phyloP scores from a whole-genome alignment of 108 stramenopile species.

The Thalassiosira profunda region DNA sequence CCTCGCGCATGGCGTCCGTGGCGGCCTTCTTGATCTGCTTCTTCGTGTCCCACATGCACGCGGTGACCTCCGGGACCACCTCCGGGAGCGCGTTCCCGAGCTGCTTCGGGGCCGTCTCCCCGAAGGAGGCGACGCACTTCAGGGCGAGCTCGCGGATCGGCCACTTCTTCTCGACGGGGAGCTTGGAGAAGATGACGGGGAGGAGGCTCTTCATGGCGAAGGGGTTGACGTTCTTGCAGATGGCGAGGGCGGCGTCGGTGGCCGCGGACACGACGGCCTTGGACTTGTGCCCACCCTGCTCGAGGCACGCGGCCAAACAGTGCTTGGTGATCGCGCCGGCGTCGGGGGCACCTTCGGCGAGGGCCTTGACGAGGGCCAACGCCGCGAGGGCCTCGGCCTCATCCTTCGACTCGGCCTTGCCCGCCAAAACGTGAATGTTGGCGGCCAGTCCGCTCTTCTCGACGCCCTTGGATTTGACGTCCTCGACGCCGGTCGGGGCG shows the following conservation, averaged over 20 bases:
- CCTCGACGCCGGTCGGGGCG: slow-evolving; percentile 74
- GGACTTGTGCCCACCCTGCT: slow-evolving; percentile 75
- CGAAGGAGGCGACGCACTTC: slow-evolving; percentile 77
- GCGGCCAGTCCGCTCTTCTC: slow-evolving; percentile 83
- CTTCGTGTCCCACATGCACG: slow-evolving; percentile 99
- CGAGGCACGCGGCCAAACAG: slow-evolving; percentile 76
- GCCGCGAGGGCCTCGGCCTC: slow-evolving; percentile 84
- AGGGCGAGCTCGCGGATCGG: slow-evolving; percentile 85
- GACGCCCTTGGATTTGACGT: slow-evolving; percentile 83
- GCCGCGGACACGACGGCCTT: slow-evolving; percentile 63
- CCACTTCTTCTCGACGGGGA: slow-evolving; percentile 94
- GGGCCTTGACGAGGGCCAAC: slow-evolving; percentile 72
- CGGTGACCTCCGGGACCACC: slow-evolving; percentile 95
- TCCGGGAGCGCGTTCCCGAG: slow-evolving; percentile 89
- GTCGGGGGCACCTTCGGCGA: slow-evolving; percentile 73
- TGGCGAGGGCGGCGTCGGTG: slow-evolving; percentile 74
- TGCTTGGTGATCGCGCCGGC: slow-evolving; percentile 81
- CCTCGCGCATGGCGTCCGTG: slow-evolving; percentile 89
- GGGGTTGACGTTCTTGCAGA: slow-evolving; percentile 85
- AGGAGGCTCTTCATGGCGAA: slow-evolving; percentile 92
- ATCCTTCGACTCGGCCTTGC: slow-evolving; percentile 80
- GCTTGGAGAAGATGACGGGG: slow-evolving; percentile 75
- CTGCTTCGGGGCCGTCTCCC: slow-evolving; percentile 77
- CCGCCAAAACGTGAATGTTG: slow-evolving; percentile 63
- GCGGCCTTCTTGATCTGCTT: slow-evolving; percentile 97